These are phyloP conservation scores for Trichoderma simmonsii DNA, from an alignment of 2,329 filamentous ascomycete genomes.

Conservation along the genomic window DNA sequence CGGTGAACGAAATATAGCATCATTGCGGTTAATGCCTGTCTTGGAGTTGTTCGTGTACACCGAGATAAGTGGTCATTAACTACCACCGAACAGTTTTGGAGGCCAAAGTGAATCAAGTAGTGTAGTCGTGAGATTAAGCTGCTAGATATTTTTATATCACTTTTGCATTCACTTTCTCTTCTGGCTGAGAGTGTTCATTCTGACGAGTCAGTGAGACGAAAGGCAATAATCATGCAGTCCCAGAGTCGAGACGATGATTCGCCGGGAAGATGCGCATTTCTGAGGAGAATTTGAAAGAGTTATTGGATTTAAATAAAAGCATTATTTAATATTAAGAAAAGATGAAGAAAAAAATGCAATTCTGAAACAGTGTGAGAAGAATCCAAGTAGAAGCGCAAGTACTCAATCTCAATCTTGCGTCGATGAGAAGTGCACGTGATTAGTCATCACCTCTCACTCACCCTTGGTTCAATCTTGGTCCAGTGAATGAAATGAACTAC, in stretches of 20 bases:
- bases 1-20: neutral
- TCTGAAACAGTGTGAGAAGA: neutral
- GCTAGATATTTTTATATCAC: neutral
- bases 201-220: neutral
- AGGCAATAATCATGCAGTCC: neutral
- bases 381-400: neutral
- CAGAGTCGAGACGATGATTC: neutral
- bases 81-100: neutral
- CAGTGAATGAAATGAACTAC: neutral
- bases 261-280: neutral
- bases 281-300: neutral
- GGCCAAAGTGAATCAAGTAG: neutral
- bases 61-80: neutral
- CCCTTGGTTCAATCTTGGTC: neutral
- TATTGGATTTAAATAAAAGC: neutral
- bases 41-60: neutral
- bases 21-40: neutral
- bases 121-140: neutral
- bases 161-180: neutral
- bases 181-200: neutral
- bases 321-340: neutral
- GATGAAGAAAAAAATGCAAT: neutral
- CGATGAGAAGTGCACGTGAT: neutral
- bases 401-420: neutral
- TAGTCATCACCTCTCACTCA: neutral